Base-by-base conservation (phyloP, 1,139 yeast genomes). In the Cylindricascospora bacillispora region DNA sequence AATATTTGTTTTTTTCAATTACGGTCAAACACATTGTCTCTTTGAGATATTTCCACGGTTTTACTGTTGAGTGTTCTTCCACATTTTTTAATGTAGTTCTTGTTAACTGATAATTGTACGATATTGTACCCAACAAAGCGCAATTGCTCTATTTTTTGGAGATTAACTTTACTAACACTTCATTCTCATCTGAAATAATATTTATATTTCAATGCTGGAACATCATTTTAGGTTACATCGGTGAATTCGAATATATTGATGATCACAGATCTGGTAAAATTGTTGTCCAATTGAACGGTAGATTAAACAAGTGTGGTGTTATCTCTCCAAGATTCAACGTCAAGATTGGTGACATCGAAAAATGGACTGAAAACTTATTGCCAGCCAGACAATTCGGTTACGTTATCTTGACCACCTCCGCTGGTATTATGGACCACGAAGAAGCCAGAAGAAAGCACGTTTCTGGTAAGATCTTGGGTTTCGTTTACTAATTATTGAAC, bases 391-490 rank as follows among this genome's bases (percentile, higher is more conserved):
- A 86, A 67, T 86, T 86, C 58, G 97, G 97, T 70, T 85, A 69
- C 69, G 86, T 86, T 58, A 80, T 86, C 63, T 75, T 86, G 60
- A 86, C 98, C 63, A 89, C 98, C 53, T 89, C 98, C 55, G 95
- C 97, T 55, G 98, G 98, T 68, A 89, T 89, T 55, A 85, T 89
- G 95, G 97, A 89, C 73, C 98, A 89, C 70, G 98, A 89, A 71
- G 98, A 89, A 72, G 98, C 98, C 54, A 85, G 95, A 77, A 81
- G 97, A 78, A 89, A 89, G 81, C 97, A 89, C 67, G 97, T 86
- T 54, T 83, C 95, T 52, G 97, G 97, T 65, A 86, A 86, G 70
- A 78, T 86, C 59, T 75, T 86, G 59, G 97, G 97, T 57, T 86
- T 81, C 65, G 95, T 86, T 46, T 86, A 86, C 73, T 83, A 77